Percentiles rank a stretch among this genome's conserved stretches.
Conservation (phyloP, 257 asterid species). For the Solanum chiquidenum region DNA sequence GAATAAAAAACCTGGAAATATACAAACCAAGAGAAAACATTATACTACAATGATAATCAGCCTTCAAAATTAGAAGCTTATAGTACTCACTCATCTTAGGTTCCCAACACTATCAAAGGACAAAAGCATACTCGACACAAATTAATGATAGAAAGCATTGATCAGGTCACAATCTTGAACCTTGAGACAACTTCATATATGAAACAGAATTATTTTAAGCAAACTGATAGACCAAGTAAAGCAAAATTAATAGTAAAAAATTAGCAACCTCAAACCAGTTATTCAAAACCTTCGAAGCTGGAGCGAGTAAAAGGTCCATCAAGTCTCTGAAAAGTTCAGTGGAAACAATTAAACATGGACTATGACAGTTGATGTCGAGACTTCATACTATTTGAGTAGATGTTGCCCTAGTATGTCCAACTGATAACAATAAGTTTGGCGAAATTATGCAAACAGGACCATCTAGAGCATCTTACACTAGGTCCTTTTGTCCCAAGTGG, state of each 20-base stretch:
- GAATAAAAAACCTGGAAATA: neutral
- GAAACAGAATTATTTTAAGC: neutral
- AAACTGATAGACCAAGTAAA: neutral
- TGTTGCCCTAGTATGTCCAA: neutral
- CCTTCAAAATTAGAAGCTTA: neutral
- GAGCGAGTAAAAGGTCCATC: conserved; percentile 77
- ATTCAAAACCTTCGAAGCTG: conserved; percentile 85
- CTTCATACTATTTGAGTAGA: neutral
- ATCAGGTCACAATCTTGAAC: neutral
- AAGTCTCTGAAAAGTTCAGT: conserved; percentile 59
- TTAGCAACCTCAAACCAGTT: conserved; percentile 89
- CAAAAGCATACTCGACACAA: neutral
- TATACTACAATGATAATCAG: neutral
- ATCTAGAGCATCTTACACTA: conserved; percentile 48
- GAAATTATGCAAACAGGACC: neutral
- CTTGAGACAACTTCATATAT: neutral
- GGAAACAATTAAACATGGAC: conserved; percentile 1
- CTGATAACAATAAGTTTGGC: neutral
- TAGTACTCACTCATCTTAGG: neutral
- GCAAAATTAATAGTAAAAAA: neutral
- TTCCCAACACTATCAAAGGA: neutral
- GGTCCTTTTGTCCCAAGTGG: conserved; percentile 72
- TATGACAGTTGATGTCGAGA: neutral
- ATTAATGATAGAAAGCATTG: neutral
- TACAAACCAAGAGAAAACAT: neutral